Base-by-base conservation (phyloP, 2,329 filamentous ascomycete genomes). In the Fusarium sp. region DNA sequence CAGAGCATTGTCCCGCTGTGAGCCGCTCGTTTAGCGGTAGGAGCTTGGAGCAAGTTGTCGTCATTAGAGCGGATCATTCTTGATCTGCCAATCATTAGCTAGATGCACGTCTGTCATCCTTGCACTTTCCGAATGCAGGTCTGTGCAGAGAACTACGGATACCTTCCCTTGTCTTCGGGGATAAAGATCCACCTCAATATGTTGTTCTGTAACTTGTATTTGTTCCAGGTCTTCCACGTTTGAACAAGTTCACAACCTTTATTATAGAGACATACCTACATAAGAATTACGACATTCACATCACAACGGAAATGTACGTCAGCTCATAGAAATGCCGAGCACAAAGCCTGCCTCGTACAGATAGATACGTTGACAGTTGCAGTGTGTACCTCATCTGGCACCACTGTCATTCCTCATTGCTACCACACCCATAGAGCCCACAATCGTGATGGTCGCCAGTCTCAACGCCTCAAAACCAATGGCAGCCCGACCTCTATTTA, bases 61-160 rank as follows among this genome's bases (percentile, higher is more conserved):
- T 78, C 75, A 77, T 74, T 57, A 21, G 43, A 53, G 66, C 58
- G 47, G 56, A 13, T 28, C 23, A n/a, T 38, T 6, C n/a, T n/a
- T 12, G 60, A 25, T 71, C 72, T 75, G 77, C 76, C 74, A 78
- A 77, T 78, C 53, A 72, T 8, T 25, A 40, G 47, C 47, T 40
- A 30, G 47, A 52, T 42, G 62, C 54, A 62, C 57, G 70, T 67
- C 71, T 53, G 56, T 58, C 54, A 73, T 71, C 52, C 60, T 40
- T 65, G 63, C 64, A 52, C 56, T 67, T 46, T 50, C 71, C 66
- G 35, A 67, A 67, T 67, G 67, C 65, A 67, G 67, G 62, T 54
- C 60, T 59, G 64, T 64, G 72, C 75, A 77, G 60, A 57, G 68
- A 47, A 37, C 47, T 58, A 32, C 30, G 30, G 46, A 32, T 19